These are phyloP conservation scores for Phytopythium chamaehyphon DNA, from an alignment of 352 stramenopile genomes.

Conservation along the genomic window DNA sequence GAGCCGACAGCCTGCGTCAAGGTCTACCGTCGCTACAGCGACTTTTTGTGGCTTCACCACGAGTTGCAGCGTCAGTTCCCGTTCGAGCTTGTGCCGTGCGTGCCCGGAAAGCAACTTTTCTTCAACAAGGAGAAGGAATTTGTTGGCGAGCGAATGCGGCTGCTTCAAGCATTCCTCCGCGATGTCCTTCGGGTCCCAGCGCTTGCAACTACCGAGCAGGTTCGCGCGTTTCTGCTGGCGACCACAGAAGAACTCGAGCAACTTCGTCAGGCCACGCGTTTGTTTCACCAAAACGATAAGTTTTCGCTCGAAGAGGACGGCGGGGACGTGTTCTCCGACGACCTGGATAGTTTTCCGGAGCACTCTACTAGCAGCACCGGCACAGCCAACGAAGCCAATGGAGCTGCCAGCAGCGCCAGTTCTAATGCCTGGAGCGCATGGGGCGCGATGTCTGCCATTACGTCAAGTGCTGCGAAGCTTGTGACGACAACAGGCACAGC, in stretches of 20 bases:
- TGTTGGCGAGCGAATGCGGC: slow-evolving; percentile 78
- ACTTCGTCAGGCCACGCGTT: slow-evolving; percentile 42
- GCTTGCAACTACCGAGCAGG: slow-evolving; percentile 64
- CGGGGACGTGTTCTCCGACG: slow-evolving; percentile 34
- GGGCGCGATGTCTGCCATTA: slow-evolving; percentile 69
- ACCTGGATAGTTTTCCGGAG: slow-evolving; percentile 20
- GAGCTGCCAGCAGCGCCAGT: slow-evolving; percentile 13
- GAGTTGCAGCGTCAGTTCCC: slow-evolving; percentile 65
- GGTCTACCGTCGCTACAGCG: slow-evolving; percentile 82
- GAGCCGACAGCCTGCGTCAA: slow-evolving; percentile 73
- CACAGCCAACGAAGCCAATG: slow-evolving; percentile 7
- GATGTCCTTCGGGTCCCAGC: slow-evolving; percentile 64
- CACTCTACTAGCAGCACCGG: slow-evolving; percentile 22
- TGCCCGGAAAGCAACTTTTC: slow-evolving; percentile 76
- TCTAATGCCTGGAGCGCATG: slow-evolving; percentile 57
- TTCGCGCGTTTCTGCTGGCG: slow-evolving; percentile 67
- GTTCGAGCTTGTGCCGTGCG: slow-evolving; percentile 66
- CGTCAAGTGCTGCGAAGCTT: slow-evolving; percentile 68
- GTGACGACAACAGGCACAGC: slow-evolving; percentile 65
- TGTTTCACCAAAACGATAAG: slow-evolving; percentile 26
- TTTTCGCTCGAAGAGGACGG: slow-evolving; percentile 20
- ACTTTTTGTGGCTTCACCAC: slow-evolving; percentile 82
- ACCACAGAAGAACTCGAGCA: slow-evolving; percentile 82
- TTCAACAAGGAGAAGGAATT: slow-evolving; percentile 87
- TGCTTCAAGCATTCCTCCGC: slow-evolving; percentile 75